Evolutionary conservation across 192 early-diverging fungal genomes (phyloP), one percentile per base, ranked within the genome.

Genomic region (Backusella tuberculispora): DNA sequence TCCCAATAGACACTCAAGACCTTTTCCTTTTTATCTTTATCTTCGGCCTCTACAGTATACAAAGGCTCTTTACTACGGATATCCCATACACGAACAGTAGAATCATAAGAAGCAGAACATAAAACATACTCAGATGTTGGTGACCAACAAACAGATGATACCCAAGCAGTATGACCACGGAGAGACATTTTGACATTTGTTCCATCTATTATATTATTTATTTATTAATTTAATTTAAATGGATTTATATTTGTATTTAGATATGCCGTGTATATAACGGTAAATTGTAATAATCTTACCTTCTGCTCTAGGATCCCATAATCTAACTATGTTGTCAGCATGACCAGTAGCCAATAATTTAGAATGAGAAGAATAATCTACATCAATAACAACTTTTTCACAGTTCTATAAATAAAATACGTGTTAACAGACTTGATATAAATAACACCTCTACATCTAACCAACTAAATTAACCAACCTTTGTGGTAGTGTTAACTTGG

Each of bases 11-110:
- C 85, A 75, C 80, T 85, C 50, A 94, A 88, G 17, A 95, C 79
- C 81, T 96, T 96, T 68, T 85, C 83, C 12, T 71, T 46, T 38
- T 74, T 81, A 48, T 73, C 77, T 7, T 66, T 77, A 17, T 81
- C 80, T 34, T 79, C 83, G 38, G 80, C 83, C 21, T 76, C 66
- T 14, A 97, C 77, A 5, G 92, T 91, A 80, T 97, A 96, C 74
- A 97, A 78, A 40, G 95, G 89, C 6, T 89, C 91, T 71, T 90
- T 92, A 80, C 91, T 93, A 71, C 98, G 91, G 26, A 98, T 92
- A 81, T 99, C 98, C 97, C 97, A 98, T 26, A 99, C 88, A 77
- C 93, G 92, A 69, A 98, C 80, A 6, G 92, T 86, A 45, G 89
- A 84, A 81, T 99, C 98, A 76, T 97, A 95, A 38, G 95, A 96